Evolutionary conservation across 108 stramenopile genomes (phyloP).

Genomic region (Asterionellopsis glacialis): DNA sequence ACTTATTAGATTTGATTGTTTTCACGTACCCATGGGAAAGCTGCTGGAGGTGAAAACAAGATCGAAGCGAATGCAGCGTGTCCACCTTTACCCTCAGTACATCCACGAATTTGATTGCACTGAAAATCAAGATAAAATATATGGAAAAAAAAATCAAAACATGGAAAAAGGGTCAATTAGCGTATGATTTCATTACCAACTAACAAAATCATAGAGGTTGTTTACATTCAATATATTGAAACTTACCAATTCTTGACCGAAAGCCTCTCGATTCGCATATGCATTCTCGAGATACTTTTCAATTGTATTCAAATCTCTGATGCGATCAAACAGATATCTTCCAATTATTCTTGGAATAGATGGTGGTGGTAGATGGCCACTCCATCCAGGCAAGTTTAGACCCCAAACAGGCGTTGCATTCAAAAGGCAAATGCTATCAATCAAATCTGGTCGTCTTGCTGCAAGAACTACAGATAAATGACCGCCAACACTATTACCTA

Average conservation of each 20-base stretch:
- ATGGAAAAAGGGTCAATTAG: not conserved
- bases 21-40: conserved; percentile 3
- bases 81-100: conserved; percentile 72
- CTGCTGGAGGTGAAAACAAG: conserved; percentile 63
- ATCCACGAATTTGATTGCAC: conserved; percentile 53
- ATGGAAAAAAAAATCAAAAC: not conserved
- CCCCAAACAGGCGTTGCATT: conserved; percentile 91
- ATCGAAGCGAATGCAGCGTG: conserved; percentile 85
- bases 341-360: conserved; percentile 50
- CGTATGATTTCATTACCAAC: not conserved
- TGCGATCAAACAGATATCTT: conserved; percentile 58
- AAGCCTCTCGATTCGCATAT: conserved; percentile 48
- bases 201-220: not conserved
- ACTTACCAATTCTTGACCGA: conserved; percentile 34
- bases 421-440: conserved; percentile 48
- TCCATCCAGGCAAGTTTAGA: conserved; percentile 75
- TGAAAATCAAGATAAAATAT: conserved; percentile 1
- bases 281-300: conserved; percentile 53
- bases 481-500: conserved; percentile 79
- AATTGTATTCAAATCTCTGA: conserved; percentile 57
- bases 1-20: not conserved
- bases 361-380: conserved; percentile 62
- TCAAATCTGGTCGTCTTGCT: conserved; percentile 39
- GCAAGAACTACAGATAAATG: conserved; percentile 64
- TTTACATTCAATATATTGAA: not conserved